Percentiles rank a stretch among this genome's conserved stretches.
These are phyloP conservation scores for Rubus idaeus DNA, from an alignment of 306 rosid genomes.

Conservation along the genomic window DNA sequence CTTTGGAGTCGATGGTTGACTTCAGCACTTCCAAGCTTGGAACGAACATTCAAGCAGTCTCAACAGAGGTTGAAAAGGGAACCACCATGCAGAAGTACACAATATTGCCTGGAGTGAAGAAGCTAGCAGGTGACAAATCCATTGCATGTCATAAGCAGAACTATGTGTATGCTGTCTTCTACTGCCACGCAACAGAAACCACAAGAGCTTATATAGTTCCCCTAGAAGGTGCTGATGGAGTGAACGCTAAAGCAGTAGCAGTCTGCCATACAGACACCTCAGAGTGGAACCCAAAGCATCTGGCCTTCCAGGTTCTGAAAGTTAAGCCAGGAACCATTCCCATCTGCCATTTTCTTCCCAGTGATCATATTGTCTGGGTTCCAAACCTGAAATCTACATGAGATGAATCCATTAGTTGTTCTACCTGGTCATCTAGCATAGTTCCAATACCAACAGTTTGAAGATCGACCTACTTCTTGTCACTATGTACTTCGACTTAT, in stretches of 20 bases:
- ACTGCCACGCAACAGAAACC: slow-evolving; percentile 56
- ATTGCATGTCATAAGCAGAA: slow-evolving; percentile 74
- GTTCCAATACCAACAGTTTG: slow-evolving; percentile 7
- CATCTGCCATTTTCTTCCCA: slow-evolving; percentile 80
- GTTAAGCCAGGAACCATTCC: slow-evolving; percentile 79
- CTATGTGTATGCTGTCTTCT: slow-evolving; percentile 72
- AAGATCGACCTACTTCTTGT: slow-evolving; percentile 5
- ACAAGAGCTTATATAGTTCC: slow-evolving; percentile 50
- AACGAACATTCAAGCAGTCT: slow-evolving; percentile 40
- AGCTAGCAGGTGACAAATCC: slow-evolving; percentile 33
- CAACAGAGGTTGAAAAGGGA: slow-evolving; percentile 56
- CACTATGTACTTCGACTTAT: not conserved
- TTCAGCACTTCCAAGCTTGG: slow-evolving; percentile 70
- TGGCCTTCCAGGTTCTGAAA: slow-evolving; percentile 77
- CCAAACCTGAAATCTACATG: slow-evolving; percentile 30
- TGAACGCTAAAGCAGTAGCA: slow-evolving; percentile 59
- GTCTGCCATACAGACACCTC: slow-evolving; percentile 76
- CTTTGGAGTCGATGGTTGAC: slow-evolving; percentile 85
- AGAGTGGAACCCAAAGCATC: slow-evolving; percentile 77
- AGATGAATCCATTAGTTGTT: not conserved
- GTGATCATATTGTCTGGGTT: slow-evolving; percentile 82
- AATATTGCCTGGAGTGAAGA: slow-evolving; percentile 37
- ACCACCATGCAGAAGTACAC: slow-evolving; percentile 44
- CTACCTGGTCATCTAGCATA: not conserved
- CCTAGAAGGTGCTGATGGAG: slow-evolving; percentile 52